Conservation (phyloP, 345 rosid genomes). For the Chamaenerion angustifolium region DNA sequence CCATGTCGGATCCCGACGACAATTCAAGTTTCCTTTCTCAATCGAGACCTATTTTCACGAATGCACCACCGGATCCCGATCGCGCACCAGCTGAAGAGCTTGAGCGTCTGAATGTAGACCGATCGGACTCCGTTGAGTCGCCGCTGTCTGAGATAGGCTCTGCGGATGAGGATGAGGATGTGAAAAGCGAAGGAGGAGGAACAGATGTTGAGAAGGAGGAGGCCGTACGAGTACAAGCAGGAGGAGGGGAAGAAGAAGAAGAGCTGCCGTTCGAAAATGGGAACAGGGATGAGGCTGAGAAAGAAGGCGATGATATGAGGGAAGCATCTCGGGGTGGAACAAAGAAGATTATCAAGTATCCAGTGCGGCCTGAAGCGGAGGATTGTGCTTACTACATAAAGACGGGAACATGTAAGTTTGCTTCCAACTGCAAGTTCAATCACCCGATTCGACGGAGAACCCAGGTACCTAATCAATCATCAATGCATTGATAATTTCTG, state of each 20-base stretch:
- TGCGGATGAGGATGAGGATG: slow-evolving; percentile 4
- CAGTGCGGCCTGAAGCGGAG: slow-evolving; percentile 69
- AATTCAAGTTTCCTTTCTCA: no score
- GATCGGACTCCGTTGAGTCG: neutral
- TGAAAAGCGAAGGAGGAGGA: slow-evolving; percentile 6
- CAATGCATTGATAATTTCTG: neutral
- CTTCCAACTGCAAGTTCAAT: slow-evolving; percentile 77
- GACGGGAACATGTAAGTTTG: slow-evolving; percentile 79
- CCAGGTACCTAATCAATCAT: slow-evolving; percentile 26
- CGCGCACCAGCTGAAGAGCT: slow-evolving; percentile 11
- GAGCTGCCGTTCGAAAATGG: no score
- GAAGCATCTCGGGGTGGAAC: slow-evolving; percentile 8
- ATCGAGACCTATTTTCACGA: slow-evolving; percentile 15
- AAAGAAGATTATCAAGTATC: slow-evolving; percentile 22
- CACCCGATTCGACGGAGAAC: slow-evolving; percentile 46
- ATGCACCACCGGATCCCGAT: slow-evolving; percentile 22
- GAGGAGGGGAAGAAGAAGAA: no score
- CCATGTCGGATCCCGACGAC: no score
- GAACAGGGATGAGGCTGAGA: neutral
- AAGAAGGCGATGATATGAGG: slow-evolving; percentile 6
- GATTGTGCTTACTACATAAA: slow-evolving; percentile 76
- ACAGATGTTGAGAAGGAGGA: neutral
- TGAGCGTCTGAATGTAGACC: slow-evolving; percentile 21
- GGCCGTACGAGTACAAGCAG: no score
- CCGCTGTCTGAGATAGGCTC: neutral